These are phyloP conservation scores for Aspergillus calidoustus DNA, from an alignment of 2,329 filamentous ascomycete genomes.

Conservation along the genomic window DNA sequence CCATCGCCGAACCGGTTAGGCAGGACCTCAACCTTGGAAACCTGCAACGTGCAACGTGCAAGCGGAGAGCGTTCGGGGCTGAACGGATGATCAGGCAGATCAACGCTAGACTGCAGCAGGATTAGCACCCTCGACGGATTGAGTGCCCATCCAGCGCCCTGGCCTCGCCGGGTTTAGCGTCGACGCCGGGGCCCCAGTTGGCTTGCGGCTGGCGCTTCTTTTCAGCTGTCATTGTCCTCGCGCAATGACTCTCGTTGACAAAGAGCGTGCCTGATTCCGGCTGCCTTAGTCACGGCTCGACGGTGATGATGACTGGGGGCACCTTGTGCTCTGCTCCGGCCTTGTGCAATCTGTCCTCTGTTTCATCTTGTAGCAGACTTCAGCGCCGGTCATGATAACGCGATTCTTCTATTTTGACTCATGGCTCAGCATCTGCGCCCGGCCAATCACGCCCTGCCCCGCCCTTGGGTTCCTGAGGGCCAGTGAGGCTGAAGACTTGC, in stretches of 20 bases:
- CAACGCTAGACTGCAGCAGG: neutral
- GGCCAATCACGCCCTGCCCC: neutral
- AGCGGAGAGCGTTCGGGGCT: neutral
- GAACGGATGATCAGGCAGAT: conserved; percentile 1
- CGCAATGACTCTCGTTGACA: neutral
- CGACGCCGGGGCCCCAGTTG: neutral
- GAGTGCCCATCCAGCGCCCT: neutral
- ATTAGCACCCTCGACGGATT: neutral
- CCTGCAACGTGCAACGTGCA: neutral
- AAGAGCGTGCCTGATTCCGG: neutral
- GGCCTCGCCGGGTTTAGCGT: neutral
- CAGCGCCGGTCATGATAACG: neutral
- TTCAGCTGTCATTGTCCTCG: conserved; percentile 9
- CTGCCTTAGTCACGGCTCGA: neutral
- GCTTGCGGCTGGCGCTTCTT: neutral
- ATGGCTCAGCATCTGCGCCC: neutral
- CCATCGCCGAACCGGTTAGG: conserved; percentile 7
- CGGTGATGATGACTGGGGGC: neutral
- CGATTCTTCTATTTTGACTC: conserved; percentile 5
- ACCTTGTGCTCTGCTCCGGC: neutral
- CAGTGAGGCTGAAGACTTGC: conserved; percentile 6
- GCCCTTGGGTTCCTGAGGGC: neutral
- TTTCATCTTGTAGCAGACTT: neutral
- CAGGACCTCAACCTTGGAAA: neutral
- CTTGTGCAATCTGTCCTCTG: neutral